Evolutionary conservation across 257 asterid species (phyloP), one percentile per base, ranked within the genome.

Genomic region (Solanum chilense): DNA sequence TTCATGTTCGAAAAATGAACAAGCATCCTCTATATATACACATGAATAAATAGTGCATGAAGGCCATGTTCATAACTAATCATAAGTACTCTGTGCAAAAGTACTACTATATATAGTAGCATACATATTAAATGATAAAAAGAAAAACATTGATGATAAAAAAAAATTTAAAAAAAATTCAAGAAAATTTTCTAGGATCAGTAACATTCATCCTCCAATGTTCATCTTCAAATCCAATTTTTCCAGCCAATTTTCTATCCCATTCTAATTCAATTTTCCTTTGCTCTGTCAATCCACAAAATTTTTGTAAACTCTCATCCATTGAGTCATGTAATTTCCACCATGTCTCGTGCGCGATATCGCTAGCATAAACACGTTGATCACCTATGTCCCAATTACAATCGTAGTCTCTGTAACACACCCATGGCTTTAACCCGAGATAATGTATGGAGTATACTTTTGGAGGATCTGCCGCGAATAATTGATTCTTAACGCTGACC

Each of bases 331-430:
- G 88, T 25, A 89, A 80, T 23, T 70, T 89, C 93, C 93, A 91
- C 93, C 93, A 91, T 85, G 90, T 90, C 20, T 87, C 15, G 33
- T 91, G 92, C 11, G 93, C 93, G 31, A 85, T 82, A 69, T 91
- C 93, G 31, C 93, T 91, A n/a, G 92, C 93, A 45, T 89, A 91
- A 66, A 90, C 91, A 15, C 86, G 89, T 15, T 88, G 92, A 27
- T 78, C 90, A 4, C 76, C 87, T 14, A 84, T 69, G 37, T 91
- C 88, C 92, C 91, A 91, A 49, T 91, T 91, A 42, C 93, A 91
- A 47, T 91, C 93, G 13, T 89, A 91, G 87, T 91, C 93, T 66
- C 93, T 76, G 21, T 89, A 91, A 56, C 92, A 89, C 0, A 82
- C 75, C 92, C 92, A 90, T 6, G 92, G 92, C 82, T 90, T 90